Conservation (phyloP, 2,329 filamentous ascomycete species). For the Aureobasidium namibiae region DNA sequence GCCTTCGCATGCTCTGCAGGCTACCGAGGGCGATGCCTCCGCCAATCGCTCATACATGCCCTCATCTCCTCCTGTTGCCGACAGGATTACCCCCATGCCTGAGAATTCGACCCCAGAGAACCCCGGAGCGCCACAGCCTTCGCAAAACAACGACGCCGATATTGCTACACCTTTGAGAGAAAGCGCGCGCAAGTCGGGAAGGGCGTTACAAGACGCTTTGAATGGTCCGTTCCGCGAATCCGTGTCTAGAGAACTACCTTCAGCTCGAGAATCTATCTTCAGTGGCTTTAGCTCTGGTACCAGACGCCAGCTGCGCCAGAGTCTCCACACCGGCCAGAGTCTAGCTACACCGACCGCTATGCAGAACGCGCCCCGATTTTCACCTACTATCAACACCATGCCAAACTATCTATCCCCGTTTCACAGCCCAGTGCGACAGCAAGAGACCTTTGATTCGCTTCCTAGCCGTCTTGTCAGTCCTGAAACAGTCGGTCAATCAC, state of each 20-base stretch:
- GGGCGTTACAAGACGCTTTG: conserved; percentile 14
- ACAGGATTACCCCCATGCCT: conserved; percentile 11
- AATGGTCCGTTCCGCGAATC: conserved; percentile 11
- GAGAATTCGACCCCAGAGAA: conserved; percentile 4
- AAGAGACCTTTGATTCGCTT: conserved; percentile 12
- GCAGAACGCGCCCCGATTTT: conserved; percentile 4
- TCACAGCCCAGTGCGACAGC: conserved; percentile 9
- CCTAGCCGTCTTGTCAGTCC: conserved; percentile 14
- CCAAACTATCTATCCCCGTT: conserved; percentile 9
- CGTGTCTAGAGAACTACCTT: background rate
- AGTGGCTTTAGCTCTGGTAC: conserved; percentile 32
- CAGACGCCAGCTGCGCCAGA: conserved; percentile 30
- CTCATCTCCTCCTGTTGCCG: conserved; percentile 23
- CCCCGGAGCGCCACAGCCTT: conserved; percentile 2
- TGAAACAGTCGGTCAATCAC: background rate
- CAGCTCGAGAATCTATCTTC: conserved; percentile 20
- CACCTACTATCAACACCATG: background rate
- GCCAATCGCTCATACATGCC: conserved; percentile 23
- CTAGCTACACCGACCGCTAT: conserved; percentile 20
- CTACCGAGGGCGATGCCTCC: background rate
- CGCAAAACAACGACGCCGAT: background rate
- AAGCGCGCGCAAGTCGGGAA: conserved; percentile 15
- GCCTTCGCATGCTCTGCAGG: background rate
- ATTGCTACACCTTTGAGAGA: conserved; percentile 13
- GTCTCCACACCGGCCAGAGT: conserved; percentile 31